Evolutionary conservation across 2,329 filamentous ascomycete species (phyloP).

Genomic region (Trichoderma cornu-damae): DNA sequence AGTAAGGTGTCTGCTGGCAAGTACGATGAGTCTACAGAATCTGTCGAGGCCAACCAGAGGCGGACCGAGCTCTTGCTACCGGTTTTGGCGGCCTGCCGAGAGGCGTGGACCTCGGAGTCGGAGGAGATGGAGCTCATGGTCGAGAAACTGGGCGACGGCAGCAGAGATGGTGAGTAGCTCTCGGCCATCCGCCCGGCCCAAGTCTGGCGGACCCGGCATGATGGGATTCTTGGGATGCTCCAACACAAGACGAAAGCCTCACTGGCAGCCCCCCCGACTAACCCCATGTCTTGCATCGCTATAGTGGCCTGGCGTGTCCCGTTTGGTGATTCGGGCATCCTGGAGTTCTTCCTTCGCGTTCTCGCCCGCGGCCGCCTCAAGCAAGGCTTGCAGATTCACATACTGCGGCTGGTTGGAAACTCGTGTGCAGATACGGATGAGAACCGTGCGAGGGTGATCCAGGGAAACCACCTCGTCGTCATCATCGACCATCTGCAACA

Average conservation of each 20-base stretch:
- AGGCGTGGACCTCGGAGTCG: constrained; percentile 39
- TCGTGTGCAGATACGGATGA: constrained; percentile 59
- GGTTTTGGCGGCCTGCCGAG: constrained; percentile 37
- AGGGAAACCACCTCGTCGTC: constrained; percentile 41
- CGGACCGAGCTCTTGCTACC: constrained; percentile 33
- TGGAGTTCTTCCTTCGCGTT: constrained; percentile 51
- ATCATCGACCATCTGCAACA: constrained; percentile 47
- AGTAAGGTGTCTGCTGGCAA: constrained; percentile 26
- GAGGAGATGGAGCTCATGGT: constrained; percentile 43
- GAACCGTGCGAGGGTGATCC: constrained; percentile 53
- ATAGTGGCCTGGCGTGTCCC: constrained; percentile 53
- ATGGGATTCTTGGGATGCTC: not conserved
- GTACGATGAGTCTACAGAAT: constrained; percentile 27
- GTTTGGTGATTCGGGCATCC: constrained; percentile 52
- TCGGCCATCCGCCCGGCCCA: not conserved
- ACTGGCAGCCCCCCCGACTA: not conserved
- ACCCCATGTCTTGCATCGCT: not conserved
- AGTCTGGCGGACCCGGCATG: not conserved
- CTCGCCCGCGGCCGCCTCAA: constrained; percentile 37
- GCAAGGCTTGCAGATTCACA: constrained; percentile 47
- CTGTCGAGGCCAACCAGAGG: constrained; percentile 22
- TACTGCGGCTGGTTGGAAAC: constrained; percentile 56
- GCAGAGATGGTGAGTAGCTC: constrained; percentile 47
- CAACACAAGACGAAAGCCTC: not conserved
- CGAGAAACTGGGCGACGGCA: constrained; percentile 51